Base-by-base conservation (phyloP, 371 early-diverging fungal species). In the Rhizopus sp. region DNA sequence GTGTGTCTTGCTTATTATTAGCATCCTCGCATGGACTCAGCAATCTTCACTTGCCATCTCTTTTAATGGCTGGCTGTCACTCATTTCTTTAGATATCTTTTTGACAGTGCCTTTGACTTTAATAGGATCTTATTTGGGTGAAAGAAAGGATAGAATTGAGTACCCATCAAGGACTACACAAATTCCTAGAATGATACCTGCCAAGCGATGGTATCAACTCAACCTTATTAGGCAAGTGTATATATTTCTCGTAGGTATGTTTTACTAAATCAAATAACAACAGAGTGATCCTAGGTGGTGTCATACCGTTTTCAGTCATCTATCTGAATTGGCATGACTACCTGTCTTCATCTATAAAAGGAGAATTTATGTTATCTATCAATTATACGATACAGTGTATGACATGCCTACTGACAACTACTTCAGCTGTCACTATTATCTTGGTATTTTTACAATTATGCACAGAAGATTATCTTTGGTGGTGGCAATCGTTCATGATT, bases 381-480 rank as follows among this genome's bases (percentile, higher is more conserved):
- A 13, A 39, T 1, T 59, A 69, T 46, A 53, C 63, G 3, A 39
- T 63, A 5, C 51, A 48, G n/a, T 45, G 56, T 1, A 63, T 60
- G 32, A 7, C 59, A 17, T 48, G 69, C 29, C 35, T 66, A 15
- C 52, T 62, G n/a, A 50, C 72, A 5, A 47, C 66, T 5, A 51
- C 62, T 3, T 50, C 68, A 5, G 59, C 62, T n/a, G 63, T 75
- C 3, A 66, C 79, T 3, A 37, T 78, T 4, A 55, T 70, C 0
- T 55, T 73, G 3, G 53, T 75, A 2, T 78, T 75, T 54, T 64
- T 78, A 53, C 75, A 78, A 34, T 52, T 78, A 1, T 78, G 79
- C 47, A 61, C 64, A 33, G 79, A 78, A 60, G 73, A 78, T 57
- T 72, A 75, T 65, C 69, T 64, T 37, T 78, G 79, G 79, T 78